A percentile compares a stretch with the other conserved stretches of the same genome.
Evolutionary conservation across 2,329 filamentous ascomycete species (phyloP).

Genomic region (Ramularia endophylla): DNA sequence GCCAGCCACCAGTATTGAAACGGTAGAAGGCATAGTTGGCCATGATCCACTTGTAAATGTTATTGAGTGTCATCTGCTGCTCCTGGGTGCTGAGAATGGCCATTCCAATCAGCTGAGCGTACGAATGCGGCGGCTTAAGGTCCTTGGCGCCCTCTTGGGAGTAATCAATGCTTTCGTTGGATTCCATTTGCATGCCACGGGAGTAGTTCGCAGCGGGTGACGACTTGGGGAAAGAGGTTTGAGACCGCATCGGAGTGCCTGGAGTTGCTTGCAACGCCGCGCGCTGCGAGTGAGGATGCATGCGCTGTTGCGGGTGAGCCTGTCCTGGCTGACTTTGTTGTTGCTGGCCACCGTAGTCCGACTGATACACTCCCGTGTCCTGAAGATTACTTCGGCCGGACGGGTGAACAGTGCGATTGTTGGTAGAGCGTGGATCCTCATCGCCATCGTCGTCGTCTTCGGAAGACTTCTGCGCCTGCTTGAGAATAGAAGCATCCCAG

Average conservation of each 20-base stretch:
- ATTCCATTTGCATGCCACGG: slow-evolving; percentile 48
- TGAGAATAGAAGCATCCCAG: slow-evolving; percentile 38
- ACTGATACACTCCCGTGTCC: slow-evolving; percentile 20
- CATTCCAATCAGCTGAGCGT: slow-evolving; percentile 94
- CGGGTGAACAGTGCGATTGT: slow-evolving; percentile 5
- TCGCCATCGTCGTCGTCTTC: slow-evolving; percentile 36
- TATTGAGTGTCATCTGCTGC: slow-evolving; percentile 82
- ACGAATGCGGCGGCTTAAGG: slow-evolving; percentile 92
- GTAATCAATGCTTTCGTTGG: slow-evolving; percentile 60
- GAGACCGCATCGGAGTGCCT: slow-evolving; percentile 32
- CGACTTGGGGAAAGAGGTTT: slow-evolving; percentile 34
- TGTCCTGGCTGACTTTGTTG: slow-evolving; percentile 14
- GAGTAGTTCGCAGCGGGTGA: slow-evolving; percentile 43
- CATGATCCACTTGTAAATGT: slow-evolving; percentile 92
- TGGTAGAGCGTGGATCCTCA: slow-evolving; percentile 22
- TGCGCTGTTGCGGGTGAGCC: slow-evolving; percentile 20
- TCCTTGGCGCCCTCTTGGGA: slow-evolving; percentile 80
- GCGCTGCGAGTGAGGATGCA: slow-evolving; percentile 33
- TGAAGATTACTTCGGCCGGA: slow-evolving; percentile 16
- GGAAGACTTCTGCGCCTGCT: slow-evolving; percentile 36
- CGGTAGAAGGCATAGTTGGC: slow-evolving; percentile 90
- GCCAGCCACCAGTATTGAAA: slow-evolving; percentile 81
- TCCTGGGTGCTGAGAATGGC: slow-evolving; percentile 83
- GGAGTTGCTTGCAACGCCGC: slow-evolving; percentile 27
- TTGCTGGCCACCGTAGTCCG: slow-evolving; percentile 21